Evolutionary conservation across 768 basidiomycete genomes (phyloP), one percentile per base, ranked within the genome.

Genomic region (Pholiota microspora): DNA sequence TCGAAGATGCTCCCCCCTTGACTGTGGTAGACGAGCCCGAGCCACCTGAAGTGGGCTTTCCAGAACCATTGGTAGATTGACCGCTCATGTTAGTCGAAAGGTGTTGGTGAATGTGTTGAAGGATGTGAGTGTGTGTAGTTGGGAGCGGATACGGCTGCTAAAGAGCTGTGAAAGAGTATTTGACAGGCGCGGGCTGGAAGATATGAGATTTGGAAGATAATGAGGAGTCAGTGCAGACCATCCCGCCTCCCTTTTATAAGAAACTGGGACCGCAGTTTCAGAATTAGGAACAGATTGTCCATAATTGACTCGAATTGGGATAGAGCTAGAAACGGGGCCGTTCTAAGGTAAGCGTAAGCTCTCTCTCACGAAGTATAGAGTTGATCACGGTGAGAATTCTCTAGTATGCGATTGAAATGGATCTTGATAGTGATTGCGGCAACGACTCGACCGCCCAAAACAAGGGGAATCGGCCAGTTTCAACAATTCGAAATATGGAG

Each of bases 1-100:
- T 77, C 15, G 74, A 67, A 35, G 77, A 73, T 40, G 83, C 83
- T 42, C 74, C 74, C 13, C 76, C 76, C 53, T 76, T 76, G 52
- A 85, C 77, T 9, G 29, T 47, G 21, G 53, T 47, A 10, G 75
- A 73, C 21, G 72, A 72, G 49, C 71, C 66, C 35, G 74, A 71
- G 38, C 72, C 69, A 56, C n/a, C n/a, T n/a, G 67, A 67, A n/a
- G 54, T 31, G 45, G 61, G 64, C 55, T 62, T 63, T 23, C 18
- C 40, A 53, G 70, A 66, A 46, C 72, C 70, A 47, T 69, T 68
- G 71, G 69, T 73, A 57, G 72, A 65, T 67, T 72, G 68, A 58
- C 69, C 62, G 68, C 73, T 74, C 75, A 78, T 77, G 49, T 54
- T 67, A 45, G 51, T 53, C 47, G 45, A 38, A 52, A 60, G 57